Conservation (phyloP, 2,329 filamentous ascomycete species). For the Hortaea werneckii region DNA sequence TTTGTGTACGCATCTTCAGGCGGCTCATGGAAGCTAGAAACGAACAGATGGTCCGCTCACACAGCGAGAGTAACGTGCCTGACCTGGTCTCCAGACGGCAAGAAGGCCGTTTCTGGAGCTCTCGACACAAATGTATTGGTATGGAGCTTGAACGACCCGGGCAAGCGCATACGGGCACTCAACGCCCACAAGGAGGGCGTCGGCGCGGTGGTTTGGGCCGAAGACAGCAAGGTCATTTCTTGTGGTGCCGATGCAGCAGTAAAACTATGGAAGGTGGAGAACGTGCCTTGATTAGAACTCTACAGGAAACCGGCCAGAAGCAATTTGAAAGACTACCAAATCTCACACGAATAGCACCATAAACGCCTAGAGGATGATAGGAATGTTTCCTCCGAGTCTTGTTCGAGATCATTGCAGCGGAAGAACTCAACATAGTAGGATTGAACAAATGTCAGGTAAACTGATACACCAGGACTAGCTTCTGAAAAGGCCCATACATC, state of each 20-base stretch:
- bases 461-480: too few species aligned
- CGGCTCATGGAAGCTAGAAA: conserved; percentile 55
- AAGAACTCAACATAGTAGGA: too few species aligned
- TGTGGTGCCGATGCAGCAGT: conserved; percentile 80
- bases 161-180: conserved; percentile 68
- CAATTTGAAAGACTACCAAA: too few species aligned
- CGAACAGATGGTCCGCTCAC: conserved; percentile 68
- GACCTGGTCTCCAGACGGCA: conserved; percentile 68
- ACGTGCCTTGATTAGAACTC: conserved; percentile 12
- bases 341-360: too few species aligned
- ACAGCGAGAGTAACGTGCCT: conserved; percentile 57
- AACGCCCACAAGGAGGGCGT: conserved; percentile 97
- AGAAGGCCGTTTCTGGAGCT: conserved; percentile 71
- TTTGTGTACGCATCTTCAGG: conserved; percentile 54
- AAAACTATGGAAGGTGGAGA: conserved; percentile 71
- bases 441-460: too few species aligned
- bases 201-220: conserved; percentile 73
- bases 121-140: conserved; percentile 88
- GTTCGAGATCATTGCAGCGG: too few species aligned
- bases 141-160: conserved; percentile 78
- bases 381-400: too few species aligned
- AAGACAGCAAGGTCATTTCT: conserved; percentile 58
- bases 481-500: too few species aligned
- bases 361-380: too few species aligned
- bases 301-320: too few species aligned